phyloP scores from a whole-genome alignment of 495 filamentous ascomycete genomes.

The Xeromyces bisporus region DNA sequence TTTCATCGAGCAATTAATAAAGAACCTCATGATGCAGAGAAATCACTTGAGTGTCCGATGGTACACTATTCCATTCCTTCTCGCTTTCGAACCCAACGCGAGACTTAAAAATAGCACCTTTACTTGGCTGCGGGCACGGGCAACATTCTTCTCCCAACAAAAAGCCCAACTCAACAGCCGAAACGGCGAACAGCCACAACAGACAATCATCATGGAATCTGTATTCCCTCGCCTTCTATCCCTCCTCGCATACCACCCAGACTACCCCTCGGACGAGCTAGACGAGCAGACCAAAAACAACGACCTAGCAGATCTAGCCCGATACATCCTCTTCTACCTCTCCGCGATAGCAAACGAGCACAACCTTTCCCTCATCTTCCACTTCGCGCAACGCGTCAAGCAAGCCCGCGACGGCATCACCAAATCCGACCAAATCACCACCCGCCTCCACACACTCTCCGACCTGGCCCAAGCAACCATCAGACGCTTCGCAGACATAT shows the following conservation, averaged over 20 bases:
- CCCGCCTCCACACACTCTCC: conserved; percentile 61
- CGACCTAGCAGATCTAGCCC: conserved; percentile 62
- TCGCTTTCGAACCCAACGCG: conserved; percentile 68
- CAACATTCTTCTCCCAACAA: conserved; percentile 28
- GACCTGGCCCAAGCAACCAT: conserved; percentile 77
- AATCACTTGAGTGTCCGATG: conserved; percentile 40
- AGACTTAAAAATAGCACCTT: conserved; percentile 53
- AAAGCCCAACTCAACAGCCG: conserved; percentile 20
- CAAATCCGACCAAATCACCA: conserved; percentile 33
- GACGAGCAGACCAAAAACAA: conserved; percentile 38
- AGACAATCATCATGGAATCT: conserved; percentile 58
- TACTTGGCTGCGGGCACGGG: conserved; percentile 79
- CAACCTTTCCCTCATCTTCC: conserved; percentile 78
- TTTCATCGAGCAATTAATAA: conserved; percentile 59
- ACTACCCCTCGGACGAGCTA: conserved; percentile 42
- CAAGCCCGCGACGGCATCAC: conserved; percentile 66
- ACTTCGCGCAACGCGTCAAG: conserved; percentile 85
- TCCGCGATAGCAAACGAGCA: conserved; percentile 64
- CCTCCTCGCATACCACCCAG: conserved; percentile 84
- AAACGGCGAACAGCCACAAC: conserved; percentile 27
- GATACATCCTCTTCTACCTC: conserved; percentile 82
- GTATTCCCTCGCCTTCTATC: conserved; percentile 75
- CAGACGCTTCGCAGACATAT: conserved; percentile 53
- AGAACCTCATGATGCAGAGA: conserved; percentile 55
- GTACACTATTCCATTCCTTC: conserved; percentile 74